phyloP scores from a whole-genome alignment of 1,284 basidiomycete species.

The Meira miltonrushii region DNA sequence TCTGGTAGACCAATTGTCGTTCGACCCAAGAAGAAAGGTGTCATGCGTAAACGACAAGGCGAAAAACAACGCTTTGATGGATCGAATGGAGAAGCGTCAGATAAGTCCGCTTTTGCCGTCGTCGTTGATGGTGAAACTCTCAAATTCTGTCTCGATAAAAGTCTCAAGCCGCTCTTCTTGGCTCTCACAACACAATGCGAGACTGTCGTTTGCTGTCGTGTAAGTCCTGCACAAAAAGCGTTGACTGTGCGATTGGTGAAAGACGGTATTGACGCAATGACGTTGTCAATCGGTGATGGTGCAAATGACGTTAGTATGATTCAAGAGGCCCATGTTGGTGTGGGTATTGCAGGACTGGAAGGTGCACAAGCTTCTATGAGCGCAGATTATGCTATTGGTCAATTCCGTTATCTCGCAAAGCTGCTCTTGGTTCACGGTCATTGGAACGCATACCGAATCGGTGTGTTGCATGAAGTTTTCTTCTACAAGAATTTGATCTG shows the following conservation, averaged over 20 bases:
- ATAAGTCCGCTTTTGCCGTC: constrained; percentile 68
- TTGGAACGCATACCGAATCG: constrained; percentile 92
- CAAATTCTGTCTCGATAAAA: constrained; percentile 69
- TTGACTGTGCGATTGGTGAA: constrained; percentile 85
- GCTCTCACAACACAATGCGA: constrained; percentile 86
- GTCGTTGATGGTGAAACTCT: constrained; percentile 96
- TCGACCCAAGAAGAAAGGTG: constrained; percentile 12
- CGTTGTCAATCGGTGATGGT: constrained; percentile 90
- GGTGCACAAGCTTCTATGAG: constrained; percentile 95
- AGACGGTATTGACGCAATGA: constrained; percentile 82
- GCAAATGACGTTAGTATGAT: constrained; percentile 96
- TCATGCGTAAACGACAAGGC: constrained; percentile 13
- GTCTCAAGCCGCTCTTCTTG: constrained; percentile 79
- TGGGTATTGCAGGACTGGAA: constrained; percentile 92
- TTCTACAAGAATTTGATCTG: constrained; percentile 72
- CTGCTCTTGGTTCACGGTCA: constrained; percentile 91
- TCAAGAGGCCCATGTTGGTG: constrained; percentile 89
- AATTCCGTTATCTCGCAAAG: constrained; percentile 87
- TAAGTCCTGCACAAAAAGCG: constrained; percentile 94
- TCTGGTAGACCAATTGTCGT: constrained; percentile 61
- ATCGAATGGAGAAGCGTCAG: constrained; percentile 10
- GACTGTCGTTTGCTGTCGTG: constrained; percentile 93
- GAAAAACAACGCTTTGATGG: constrained; percentile 17
- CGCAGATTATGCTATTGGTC: constrained; percentile 91
- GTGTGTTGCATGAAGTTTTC: constrained; percentile 66